Evolutionary conservation across 345 rosid genomes (phyloP), one percentile per base, ranked within the genome.

Genomic region (Salix suchowensis): DNA sequence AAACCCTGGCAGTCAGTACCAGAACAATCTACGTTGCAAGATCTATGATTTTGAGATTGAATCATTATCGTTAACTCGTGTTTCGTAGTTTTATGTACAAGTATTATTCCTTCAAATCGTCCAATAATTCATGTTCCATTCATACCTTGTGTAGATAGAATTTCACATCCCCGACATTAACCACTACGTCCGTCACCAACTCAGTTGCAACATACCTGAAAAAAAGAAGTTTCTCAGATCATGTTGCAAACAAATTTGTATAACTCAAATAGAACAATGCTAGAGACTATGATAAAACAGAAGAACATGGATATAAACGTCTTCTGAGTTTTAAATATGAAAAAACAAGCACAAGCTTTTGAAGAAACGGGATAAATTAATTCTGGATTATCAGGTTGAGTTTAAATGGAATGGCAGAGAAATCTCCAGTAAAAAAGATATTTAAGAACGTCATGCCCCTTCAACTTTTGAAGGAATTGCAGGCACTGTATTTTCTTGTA

Each of bases 61-160:
- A 9, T 40, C 44, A 40, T 40, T 9, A 40, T 40, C 44, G 8
- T 40, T 40, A 40, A 40, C 44, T 40, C 44, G 44, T 40, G 9
- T 40, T 76, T 77, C 73, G 37, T 28, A 75, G 74, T 23, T 37
- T 76, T 42, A 61, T 44, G 46, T 62, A 40, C 44, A 9, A 9
- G 12, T 9, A 40, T 9, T 40, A 40, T 9, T 40, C 44, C 44
- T 40, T 40, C 2, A 40, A 40, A 9, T 40, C 13, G 13, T 40
- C 44, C 44, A 40, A 2, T 40, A 42, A 55, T 79, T 74, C 36
- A 34, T 34, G 36, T 34, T 34, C 1, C 5, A 34, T 34, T 34
- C 75, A 77, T 87, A 91, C 97, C 97, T 91, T 91, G 54, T 91
- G 97, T 21, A 90, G 87, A 81, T 83, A 81, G 82, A 91, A 91